Percentiles rank a stretch among this genome's conserved stretches.
Conservation (phyloP, 2,329 filamentous ascomycete genomes). For the Claviceps capensis region DNA sequence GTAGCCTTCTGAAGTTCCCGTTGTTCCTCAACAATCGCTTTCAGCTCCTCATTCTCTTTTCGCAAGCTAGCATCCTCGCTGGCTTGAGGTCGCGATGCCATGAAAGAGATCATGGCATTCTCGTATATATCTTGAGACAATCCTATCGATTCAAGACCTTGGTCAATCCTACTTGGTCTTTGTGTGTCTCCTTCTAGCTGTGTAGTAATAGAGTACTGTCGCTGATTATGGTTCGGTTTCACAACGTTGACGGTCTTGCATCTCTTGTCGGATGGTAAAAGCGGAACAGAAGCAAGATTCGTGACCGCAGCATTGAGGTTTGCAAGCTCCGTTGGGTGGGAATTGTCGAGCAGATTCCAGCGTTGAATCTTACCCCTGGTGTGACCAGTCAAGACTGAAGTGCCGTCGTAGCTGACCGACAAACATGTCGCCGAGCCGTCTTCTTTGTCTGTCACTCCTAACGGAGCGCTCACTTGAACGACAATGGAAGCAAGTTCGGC, state of each 20-base stretch:
- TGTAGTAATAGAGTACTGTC: constrained; percentile 50
- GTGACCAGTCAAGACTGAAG: constrained; percentile 68
- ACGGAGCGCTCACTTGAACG: constrained; percentile 39
- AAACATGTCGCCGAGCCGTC: constrained; percentile 53
- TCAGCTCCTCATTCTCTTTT: constrained; percentile 30
- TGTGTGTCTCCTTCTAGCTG: constrained; percentile 40
- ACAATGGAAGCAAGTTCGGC: constrained; percentile 42
- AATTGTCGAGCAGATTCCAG: constrained; percentile 66
- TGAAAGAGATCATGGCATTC: constrained; percentile 12
- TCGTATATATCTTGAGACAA: constrained; percentile 34
- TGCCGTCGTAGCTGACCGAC: constrained; percentile 69
- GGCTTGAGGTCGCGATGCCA: background rate
- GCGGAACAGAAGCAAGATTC: constrained; percentile 61
- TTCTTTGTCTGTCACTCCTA: constrained; percentile 46
- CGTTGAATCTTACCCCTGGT: constrained; percentile 60
- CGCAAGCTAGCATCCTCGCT: constrained; percentile 10
- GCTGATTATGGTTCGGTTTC: constrained; percentile 62
- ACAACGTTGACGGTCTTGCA: constrained; percentile 49
- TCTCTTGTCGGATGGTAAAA: constrained; percentile 28
- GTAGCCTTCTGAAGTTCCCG: constrained; percentile 15
- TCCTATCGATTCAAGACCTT: constrained; percentile 32
- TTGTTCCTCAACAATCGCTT: constrained; percentile 31
- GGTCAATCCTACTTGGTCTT: constrained; percentile 28
- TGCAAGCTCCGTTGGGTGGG: constrained; percentile 51
- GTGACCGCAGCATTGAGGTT: constrained; percentile 72